Evolutionary conservation across 2,329 filamentous ascomycete genomes (phyloP), one percentile per base, ranked within the genome.

Genomic region (Calonectria ilicicola): DNA sequence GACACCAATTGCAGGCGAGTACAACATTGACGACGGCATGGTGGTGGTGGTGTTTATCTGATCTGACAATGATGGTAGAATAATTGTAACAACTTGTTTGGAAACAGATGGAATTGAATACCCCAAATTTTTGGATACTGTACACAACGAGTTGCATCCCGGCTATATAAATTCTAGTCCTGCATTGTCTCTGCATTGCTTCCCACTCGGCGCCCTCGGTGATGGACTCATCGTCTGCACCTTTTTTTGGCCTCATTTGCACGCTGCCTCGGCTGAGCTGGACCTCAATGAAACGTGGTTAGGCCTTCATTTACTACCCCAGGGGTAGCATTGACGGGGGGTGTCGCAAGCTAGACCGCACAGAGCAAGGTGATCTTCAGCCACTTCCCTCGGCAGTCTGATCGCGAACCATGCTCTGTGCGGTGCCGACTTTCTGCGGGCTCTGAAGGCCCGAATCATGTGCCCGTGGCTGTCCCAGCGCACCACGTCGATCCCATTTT

Each of bases 1-100:
- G 2, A 66, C 19, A 19, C 71, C 70, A 35, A 79, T 58, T 1
- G 40, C 74, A 3, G 77, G 76, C 5, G 77, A 78, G 46, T 76
- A 79, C 2, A 80, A 72, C 5, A 79, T 2, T 2, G 78, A 76
- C 17, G 78, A 72, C 19, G 77, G 71, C 77, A 80, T 79, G 47
- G 6, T 44, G 21, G 29, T 27, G 21, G n/a, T 10, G 3, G 27
- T 6, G 64, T 27, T 15, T 42, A 15, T 38, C 23, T 23, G 32
- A 10, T 35, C 9, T 23, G 47, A 9, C 9, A 9, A 56, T 26
- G 46, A 42, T 29, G 10, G 19, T 21, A 17, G 10, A 29, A 5
- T 5, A 27, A 40, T 4, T 27, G 42, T n/a, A 47, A 23, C 29
- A 35, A 58, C 40, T 38, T 35, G 5, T 35, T 35, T 35, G 32